A percentile compares a stretch with the other conserved stretches of the same genome.
These are phyloP conservation scores for Aspergillus sergii DNA, from an alignment of 2,329 filamentous ascomycete genomes.

Conservation along the genomic window DNA sequence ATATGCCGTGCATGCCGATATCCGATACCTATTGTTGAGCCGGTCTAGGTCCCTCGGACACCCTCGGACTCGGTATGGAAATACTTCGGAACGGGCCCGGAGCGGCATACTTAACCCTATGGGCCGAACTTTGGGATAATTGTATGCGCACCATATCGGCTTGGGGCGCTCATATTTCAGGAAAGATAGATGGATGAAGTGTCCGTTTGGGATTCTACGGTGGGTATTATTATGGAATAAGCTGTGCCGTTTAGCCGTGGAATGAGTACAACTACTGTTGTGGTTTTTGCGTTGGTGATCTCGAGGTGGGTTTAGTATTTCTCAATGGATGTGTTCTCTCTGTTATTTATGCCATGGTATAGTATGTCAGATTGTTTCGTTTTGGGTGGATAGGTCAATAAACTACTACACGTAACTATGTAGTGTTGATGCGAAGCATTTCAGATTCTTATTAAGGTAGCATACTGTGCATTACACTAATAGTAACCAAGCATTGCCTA, in stretches of 20 bases:
- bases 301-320: too few species aligned
- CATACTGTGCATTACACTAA: not conserved
- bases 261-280: too few species aligned
- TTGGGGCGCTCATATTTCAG: too few species aligned
- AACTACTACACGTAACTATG: not conserved
- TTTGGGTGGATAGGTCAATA: not conserved
- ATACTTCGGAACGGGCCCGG: slow-evolving; percentile 17
- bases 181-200: too few species aligned
- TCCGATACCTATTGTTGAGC: not conserved
- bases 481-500: not conserved
- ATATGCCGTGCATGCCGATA: not conserved
- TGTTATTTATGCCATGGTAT: not conserved
- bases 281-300: too few species aligned
- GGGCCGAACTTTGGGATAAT: too few species aligned
- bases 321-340: too few species aligned
- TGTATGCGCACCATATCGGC: too few species aligned
- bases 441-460: not conserved
- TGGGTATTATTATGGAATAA: too few species aligned
- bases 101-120: not conserved
- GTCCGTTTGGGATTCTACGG: too few species aligned
- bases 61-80: slow-evolving; percentile 29
- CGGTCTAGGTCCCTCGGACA: not conserved
- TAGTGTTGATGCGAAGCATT: not conserved
- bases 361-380: not conserved
- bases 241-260: too few species aligned